Evolutionary conservation across 1,284 basidiomycete genomes (phyloP).

Genomic region (Sporisorium iseilematis-ciliati): DNA sequence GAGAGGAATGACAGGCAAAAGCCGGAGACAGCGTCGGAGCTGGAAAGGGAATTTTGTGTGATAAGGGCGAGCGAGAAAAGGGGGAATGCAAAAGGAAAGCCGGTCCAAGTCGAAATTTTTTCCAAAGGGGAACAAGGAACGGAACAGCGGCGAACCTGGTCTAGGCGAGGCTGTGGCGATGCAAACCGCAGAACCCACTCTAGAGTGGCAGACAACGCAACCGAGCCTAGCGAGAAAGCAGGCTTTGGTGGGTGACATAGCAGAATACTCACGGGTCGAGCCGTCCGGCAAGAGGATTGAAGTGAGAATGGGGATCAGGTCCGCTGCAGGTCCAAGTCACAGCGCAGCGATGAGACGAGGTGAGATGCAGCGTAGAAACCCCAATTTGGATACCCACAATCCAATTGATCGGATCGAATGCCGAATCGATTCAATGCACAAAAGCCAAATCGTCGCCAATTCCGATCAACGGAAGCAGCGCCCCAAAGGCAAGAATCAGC

Average conservation of each 20-base stretch:
- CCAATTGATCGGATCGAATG: slow-evolving; percentile 18
- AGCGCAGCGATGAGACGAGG: slow-evolving; percentile 14
- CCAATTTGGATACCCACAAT: slow-evolving; percentile 4
- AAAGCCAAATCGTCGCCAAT: slow-evolving; percentile 27
- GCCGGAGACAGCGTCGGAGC: slow-evolving; percentile 19
- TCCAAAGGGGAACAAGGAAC: slow-evolving; percentile 1
- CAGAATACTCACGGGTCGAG: slow-evolving; percentile 27
- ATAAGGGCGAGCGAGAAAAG: background rate
- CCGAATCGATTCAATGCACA: slow-evolving; percentile 5
- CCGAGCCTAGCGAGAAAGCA: background rate
- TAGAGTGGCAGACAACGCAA: background rate
- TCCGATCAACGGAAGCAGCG: slow-evolving; percentile 29
- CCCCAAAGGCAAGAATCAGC: slow-evolving; percentile 11
- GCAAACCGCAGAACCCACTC: background rate
- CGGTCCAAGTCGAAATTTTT: background rate
- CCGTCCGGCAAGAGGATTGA: slow-evolving; percentile 31
- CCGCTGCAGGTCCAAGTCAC: slow-evolving; percentile 40
- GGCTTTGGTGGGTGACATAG: background rate
- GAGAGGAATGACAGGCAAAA: slow-evolving; percentile 20
- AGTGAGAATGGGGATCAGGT: slow-evolving; percentile 21
- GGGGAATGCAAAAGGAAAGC: background rate
- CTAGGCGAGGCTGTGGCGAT: slow-evolving; percentile 6
- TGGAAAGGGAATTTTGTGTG: slow-evolving; percentile 3
- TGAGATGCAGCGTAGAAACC: slow-evolving; percentile 5
- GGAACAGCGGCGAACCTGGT: background rate